Conservation (phyloP, 2,329 filamentous ascomycete genomes). For the Claviceps maximensis region DNA sequence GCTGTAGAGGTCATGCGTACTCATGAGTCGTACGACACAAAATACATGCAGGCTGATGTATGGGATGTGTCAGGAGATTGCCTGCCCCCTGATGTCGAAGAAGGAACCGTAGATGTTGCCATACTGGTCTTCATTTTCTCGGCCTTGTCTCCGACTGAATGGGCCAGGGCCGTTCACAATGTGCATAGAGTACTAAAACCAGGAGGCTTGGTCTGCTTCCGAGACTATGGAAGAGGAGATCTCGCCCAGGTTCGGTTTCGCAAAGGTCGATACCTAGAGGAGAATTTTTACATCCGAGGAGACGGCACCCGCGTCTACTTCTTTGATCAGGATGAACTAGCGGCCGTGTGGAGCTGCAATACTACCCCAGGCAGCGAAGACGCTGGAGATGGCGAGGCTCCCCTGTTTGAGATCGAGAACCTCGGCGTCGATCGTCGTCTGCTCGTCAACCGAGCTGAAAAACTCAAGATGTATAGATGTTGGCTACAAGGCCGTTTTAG, state of each 20-base stretch:
- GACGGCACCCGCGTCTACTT: slow-evolving; percentile 97
- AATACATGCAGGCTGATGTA: slow-evolving; percentile 73
- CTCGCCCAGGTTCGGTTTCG: slow-evolving; percentile 94
- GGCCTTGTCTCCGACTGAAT: slow-evolving; percentile 73
- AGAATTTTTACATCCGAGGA: slow-evolving; percentile 94
- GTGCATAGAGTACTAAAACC: slow-evolving; percentile 75
- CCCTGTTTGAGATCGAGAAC: slow-evolving; percentile 57
- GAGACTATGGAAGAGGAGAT: slow-evolving; percentile 92
- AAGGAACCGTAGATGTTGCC: slow-evolving; percentile 79
- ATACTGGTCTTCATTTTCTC: slow-evolving; percentile 97
- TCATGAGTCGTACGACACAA: slow-evolving; percentile 61
- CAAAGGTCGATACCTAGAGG: slow-evolving; percentile 83
- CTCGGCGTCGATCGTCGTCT: slow-evolving; percentile 78
- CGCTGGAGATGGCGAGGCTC: slow-evolving; percentile 13
- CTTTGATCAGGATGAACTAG: slow-evolving; percentile 77
- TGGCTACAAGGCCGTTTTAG: slow-evolving; percentile 81
- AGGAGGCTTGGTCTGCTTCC: slow-evolving; percentile 85
- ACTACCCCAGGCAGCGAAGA: slow-evolving; percentile 12
- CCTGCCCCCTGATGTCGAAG: slow-evolving; percentile 62
- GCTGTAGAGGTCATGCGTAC: slow-evolving; percentile 85
- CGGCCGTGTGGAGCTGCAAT: slow-evolving; percentile 58
- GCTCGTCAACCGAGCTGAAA: slow-evolving; percentile 79
- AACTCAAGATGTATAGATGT: slow-evolving; percentile 96
- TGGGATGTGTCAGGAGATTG: slow-evolving; percentile 73
- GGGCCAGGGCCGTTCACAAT: slow-evolving; percentile 70